Evolutionary conservation across 495 filamentous ascomycete genomes (phyloP), one percentile per base, ranked within the genome.

Genomic region (Immersiella caudata): DNA sequence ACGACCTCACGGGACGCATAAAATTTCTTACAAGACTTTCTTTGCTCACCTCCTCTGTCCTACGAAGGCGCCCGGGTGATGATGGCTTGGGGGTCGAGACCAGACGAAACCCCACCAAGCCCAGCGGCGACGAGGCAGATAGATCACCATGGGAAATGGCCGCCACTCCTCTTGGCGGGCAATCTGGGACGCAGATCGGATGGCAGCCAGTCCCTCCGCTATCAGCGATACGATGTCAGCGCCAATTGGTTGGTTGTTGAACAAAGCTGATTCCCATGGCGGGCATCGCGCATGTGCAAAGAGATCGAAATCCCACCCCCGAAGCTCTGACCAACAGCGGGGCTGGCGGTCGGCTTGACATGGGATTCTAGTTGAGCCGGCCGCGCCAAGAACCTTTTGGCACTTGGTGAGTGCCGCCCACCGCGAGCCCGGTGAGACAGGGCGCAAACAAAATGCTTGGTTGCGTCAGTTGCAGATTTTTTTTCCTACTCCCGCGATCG

Each of bases 281-380:
- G 5, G 35, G 29, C 29, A 56, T 58, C 63, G 63, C 51, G 50
- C 63, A 65, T 65, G 63, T 65, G 63, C 63, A 65, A 29, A 59
- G 35, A 62, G 36, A 62, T 62, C 59, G 59, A 61, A 65, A 57
- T 65, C 62, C 62, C 51, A 65, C 50, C 55, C 27, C 7, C 9
- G 27, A 57, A 65, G 51, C 63, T 65, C 40, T 40, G 63, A 4
- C 63, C 52, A 46, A 26, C 27, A 57, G 63, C 63, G 63, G 63
- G 63, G 63, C 60, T 16, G 20, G 22, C 46, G 18, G 29, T 64
- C 46, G 27, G 50, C n/a, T 21, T 14, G 52, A 46, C 26, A 65
- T 62, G 60, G 60, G 20, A 60, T 60, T 60, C 29, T 60, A 27
- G 24, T 46, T 46, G 11, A 46, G 40, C 40, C 40, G 40, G 16